Evolutionary conservation across 2,329 filamentous ascomycete species (phyloP).

Genomic region (Periconia digitata): DNA sequence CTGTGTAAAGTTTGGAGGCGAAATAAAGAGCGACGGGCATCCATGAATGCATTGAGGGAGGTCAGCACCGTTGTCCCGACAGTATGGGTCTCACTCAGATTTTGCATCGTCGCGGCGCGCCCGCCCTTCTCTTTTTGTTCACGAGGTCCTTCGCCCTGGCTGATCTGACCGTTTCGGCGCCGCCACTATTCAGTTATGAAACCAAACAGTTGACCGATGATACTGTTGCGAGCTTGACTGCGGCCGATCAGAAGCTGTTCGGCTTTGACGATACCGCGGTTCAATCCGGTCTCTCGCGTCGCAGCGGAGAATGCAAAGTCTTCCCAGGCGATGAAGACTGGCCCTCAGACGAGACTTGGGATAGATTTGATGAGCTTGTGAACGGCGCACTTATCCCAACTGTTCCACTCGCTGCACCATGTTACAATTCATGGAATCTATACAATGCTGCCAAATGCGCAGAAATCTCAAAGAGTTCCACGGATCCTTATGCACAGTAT

Average conservation of each 20-base stretch:
- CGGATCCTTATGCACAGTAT: constrained; percentile 9
- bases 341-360: constrained; percentile 20
- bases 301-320: constrained; percentile 17
- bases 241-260: constrained; percentile 8
- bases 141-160: neutral
- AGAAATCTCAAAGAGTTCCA: constrained; percentile 5
- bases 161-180: neutral
- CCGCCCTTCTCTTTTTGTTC: neutral
- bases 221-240: constrained; percentile 1
- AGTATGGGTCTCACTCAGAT: constrained; percentile 1
- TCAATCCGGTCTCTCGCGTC: neutral
- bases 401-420: constrained; percentile 23
- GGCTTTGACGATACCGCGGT: constrained; percentile 11
- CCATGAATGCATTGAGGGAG: neutral
- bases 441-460: constrained; percentile 10
- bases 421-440: constrained; percentile 10
- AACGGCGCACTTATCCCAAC: constrained; percentile 21
- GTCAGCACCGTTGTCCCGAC: neutral
- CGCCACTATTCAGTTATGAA: constrained; percentile 11
- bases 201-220: constrained; percentile 11
- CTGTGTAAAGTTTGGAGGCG: neutral
- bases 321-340: constrained; percentile 27
- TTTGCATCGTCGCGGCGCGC: neutral
- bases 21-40: constrained; percentile 1
- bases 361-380: constrained; percentile 19